Percentiles rank a stretch among this genome's conserved stretches.
phyloP scores from a whole-genome alignment of 805 yeast genomes.

The Yamadazyma insecticola region DNA sequence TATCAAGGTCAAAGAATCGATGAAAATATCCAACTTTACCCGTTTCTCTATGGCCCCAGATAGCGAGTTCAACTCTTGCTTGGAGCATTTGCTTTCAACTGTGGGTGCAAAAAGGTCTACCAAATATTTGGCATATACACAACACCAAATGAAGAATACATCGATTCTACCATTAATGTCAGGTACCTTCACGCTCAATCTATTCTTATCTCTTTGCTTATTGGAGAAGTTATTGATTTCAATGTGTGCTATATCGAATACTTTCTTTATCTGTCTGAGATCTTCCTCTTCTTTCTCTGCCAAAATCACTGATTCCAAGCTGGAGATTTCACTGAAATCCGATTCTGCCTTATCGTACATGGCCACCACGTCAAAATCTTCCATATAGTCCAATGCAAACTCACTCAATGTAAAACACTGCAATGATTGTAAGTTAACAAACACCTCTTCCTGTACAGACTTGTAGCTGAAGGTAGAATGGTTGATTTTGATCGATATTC shows the following conservation, averaged over 20 bases:
- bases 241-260: slow-evolving; percentile 24
- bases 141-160: slow-evolving; percentile 39
- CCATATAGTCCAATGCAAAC: slow-evolving; percentile 27
- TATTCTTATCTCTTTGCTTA: slow-evolving; percentile 20
- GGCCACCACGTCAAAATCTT: slow-evolving; percentile 28
- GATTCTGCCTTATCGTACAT: slow-evolving; percentile 12
- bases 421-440: slow-evolving; percentile 15
- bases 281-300: slow-evolving; percentile 13
- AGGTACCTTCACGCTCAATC: slow-evolving; percentile 25
- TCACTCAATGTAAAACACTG: slow-evolving; percentile 37
- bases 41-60: slow-evolving; percentile 15
- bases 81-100: slow-evolving; percentile 21
- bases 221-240: slow-evolving; percentile 17
- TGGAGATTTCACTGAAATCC: slow-evolving; percentile 29
- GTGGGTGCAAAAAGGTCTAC: slow-evolving; percentile 30
- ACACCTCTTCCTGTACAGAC: slow-evolving; percentile 16
- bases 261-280: slow-evolving; percentile 27
- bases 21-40: slow-evolving; percentile 24
- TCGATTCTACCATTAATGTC: slow-evolving; percentile 36
- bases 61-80: slow-evolving; percentile 18
- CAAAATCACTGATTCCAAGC: slow-evolving; percentile 22
- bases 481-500: slow-evolving; percentile 25
- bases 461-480: slow-evolving; percentile 20
- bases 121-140: slow-evolving; percentile 32
- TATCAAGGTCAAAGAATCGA: slow-evolving; percentile 36